These are phyloP conservation scores for Isatis lusitanica DNA, from an alignment of 441 rosid species.

Conservation along the genomic window DNA sequence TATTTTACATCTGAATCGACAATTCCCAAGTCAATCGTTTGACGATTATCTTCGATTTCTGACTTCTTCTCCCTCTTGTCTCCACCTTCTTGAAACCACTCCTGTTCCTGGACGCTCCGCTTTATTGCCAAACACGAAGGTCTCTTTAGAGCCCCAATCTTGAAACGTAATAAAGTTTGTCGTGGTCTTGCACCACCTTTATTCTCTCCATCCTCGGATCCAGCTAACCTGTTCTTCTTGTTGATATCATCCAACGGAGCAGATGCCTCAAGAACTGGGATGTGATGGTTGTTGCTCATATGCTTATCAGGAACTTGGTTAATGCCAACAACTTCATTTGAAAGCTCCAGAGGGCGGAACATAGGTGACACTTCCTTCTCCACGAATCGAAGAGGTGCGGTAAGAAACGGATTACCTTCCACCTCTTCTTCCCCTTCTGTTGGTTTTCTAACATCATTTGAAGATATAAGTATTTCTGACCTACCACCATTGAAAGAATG, in stretches of 20 bases:
- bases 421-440: slow-evolving; percentile 35
- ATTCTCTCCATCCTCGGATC: slow-evolving; percentile 43
- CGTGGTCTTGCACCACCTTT: slow-evolving; percentile 39
- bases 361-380: slow-evolving; percentile 59
- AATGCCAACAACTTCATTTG: slow-evolving; percentile 36
- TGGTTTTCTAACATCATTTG: slow-evolving; percentile 36
- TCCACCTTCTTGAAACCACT: slow-evolving; percentile 42
- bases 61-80: slow-evolving; percentile 49
- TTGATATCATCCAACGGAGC: slow-evolving; percentile 55
- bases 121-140: slow-evolving; percentile 22
- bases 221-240: slow-evolving; percentile 41
- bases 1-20: slow-evolving; percentile 52
- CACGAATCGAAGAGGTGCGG: slow-evolving; percentile 54
- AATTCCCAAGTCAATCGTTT: slow-evolving; percentile 46
- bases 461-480: slow-evolving; percentile 40
- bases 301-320: slow-evolving; percentile 35
- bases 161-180: slow-evolving; percentile 58
- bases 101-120: slow-evolving; percentile 33
- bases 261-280: slow-evolving; percentile 51
- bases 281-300: slow-evolving; percentile 35
- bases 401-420: slow-evolving; percentile 62
- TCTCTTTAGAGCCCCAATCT: slow-evolving; percentile 52
- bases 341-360: slow-evolving; percentile 51
- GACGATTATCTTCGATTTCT: slow-evolving; percentile 44
- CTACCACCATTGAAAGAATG: slow-evolving; percentile 43